Evolutionary conservation across 1,284 basidiomycete species (phyloP), one percentile per base, ranked within the genome.

Genomic region (Tilletia horrida): DNA sequence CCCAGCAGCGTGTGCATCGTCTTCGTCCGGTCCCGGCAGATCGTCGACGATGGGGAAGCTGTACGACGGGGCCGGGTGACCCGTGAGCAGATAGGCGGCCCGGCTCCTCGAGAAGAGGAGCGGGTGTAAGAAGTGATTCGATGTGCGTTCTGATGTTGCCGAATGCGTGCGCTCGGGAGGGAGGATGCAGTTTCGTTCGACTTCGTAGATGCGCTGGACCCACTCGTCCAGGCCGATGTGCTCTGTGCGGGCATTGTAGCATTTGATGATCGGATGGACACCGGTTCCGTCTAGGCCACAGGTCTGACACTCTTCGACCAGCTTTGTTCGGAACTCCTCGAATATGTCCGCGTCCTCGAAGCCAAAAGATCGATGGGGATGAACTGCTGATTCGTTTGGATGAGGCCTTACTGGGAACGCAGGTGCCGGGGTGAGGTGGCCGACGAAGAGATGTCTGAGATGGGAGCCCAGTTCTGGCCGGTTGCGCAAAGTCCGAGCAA

Each of bases 121-220:
- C 27, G 50, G 50, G 23, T 52, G 50, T 52, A 52, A 27, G 23
- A 52, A 52, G 23, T 52, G 50, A 14, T 52, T 27, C n/a, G 50
- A 16, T 23, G 18, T 23, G 18, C 18, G n/a, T 13, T 18, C 47
- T 23, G 47, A 23, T 9, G 8, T 48, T 48, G n/a, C 25, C 47
- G 47, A 48, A n/a, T n/a, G n/a, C n/a, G n/a, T n/a, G n/a, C n/a
- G n/a, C n/a, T n/a, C n/a, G n/a, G n/a, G n/a, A n/a, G 35, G 4
- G 35, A 40, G 35, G 11, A 40, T 40, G 35, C 35, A 40, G 4
- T 4, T 40, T 11, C 35, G 35, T 11, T 40, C 35, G 23, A 52
- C 50, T 14, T 52, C 50, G 50, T 25, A 52, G 50, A 52, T 23
- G 23, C 50, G n/a, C 13, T 23, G 23, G 4, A 52, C 50, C 50